Evolutionary conservation across 345 rosid species (phyloP), one percentile per base, ranked within the genome.

Genomic region (Triadica sebifera): DNA sequence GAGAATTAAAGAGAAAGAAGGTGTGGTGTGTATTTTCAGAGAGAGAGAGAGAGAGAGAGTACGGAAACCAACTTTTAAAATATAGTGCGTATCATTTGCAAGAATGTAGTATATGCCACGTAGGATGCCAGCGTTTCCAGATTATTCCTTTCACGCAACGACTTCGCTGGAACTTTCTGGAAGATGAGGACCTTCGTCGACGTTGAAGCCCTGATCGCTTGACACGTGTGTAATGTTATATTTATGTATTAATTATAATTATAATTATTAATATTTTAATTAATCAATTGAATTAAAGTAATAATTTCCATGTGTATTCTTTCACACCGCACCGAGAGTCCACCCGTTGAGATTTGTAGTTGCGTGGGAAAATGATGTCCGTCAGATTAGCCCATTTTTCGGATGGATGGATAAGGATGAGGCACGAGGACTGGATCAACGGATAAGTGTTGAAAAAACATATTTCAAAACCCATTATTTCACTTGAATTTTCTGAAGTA

Each of bases 81-180:
- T 7, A 4, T 12, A 41, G 65, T 22, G 77, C 87, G 88, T 79
- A 88, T 86, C 91, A 81, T 69, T 82, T 81, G 53, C 92, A 62
- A 55, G 79, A 77, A 71, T 2, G 39, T 51, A 25, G 80, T 47
- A 66, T 0, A 69, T 70, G 88, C 89, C 93, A 91, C 89, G 81
- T 88, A 19, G 80, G 91, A 87, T 69, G 68, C 83, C 86, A 81
- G 84, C 80, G 75, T 39, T 24, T 75, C 49, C 49, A 17, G 81
- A 75, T 82, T 75, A 52, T 75, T 78, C 72, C 34, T 59, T 57
- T 67, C 71, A 53, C 22, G 80, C 73, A 58, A 67, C 56, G 78
- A 70, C 72, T 66, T 41, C 55, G 69, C 38, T 58, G 46, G 91
- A 91, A 86, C 68, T 80, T 91, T 89, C 91, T 81, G 85, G 92